A percentile compares a stretch with the other conserved stretches of the same genome.
These are phyloP conservation scores for Lonicera japonica DNA, from an alignment of 129 eudicot species.

Conservation along the genomic window DNA sequence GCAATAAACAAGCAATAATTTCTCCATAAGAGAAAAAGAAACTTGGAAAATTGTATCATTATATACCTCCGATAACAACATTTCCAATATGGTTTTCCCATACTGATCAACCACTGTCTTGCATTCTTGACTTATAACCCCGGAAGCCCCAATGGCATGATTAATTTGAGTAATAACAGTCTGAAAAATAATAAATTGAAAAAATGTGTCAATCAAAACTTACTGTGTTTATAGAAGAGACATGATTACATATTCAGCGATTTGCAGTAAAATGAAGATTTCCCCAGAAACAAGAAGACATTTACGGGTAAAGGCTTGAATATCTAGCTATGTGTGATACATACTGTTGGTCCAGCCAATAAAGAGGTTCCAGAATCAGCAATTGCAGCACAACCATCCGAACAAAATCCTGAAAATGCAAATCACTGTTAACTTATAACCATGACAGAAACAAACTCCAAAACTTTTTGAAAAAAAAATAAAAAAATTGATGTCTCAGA, in stretches of 20 bases:
- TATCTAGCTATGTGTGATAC: conserved; percentile 2
- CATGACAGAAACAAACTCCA: conserved; percentile 9
- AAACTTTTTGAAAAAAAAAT: not conserved
- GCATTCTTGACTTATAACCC: conserved; percentile 95
- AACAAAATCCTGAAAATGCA: conserved; percentile 66
- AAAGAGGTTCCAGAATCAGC: conserved; percentile 99
- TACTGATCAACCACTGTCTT: conserved; percentile 69
- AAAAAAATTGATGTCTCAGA: not conserved
- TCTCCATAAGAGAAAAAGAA: not conserved
- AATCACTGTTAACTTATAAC: conserved; percentile 4
- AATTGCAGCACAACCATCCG: conserved; percentile 85
- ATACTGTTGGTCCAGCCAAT: conserved; percentile 97
- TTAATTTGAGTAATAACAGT: conserved; percentile 71
- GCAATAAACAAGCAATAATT: not conserved
- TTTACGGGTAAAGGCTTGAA: not conserved
- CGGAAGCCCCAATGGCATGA: conserved; percentile 96
- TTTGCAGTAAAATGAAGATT: not conserved
- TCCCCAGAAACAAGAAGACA: not conserved
- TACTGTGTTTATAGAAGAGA: not conserved
- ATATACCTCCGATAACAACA: conserved; percentile 68
- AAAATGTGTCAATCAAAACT: not conserved
- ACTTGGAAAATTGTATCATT: not conserved
- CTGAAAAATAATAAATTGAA: conserved; percentile 28
- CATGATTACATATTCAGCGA: not conserved
- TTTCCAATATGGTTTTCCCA: conserved; percentile 70